Evolutionary conservation across 2,329 filamentous ascomycete genomes (phyloP), one percentile per base, ranked within the genome.

Genomic region (Colletotrichum sp.): DNA sequence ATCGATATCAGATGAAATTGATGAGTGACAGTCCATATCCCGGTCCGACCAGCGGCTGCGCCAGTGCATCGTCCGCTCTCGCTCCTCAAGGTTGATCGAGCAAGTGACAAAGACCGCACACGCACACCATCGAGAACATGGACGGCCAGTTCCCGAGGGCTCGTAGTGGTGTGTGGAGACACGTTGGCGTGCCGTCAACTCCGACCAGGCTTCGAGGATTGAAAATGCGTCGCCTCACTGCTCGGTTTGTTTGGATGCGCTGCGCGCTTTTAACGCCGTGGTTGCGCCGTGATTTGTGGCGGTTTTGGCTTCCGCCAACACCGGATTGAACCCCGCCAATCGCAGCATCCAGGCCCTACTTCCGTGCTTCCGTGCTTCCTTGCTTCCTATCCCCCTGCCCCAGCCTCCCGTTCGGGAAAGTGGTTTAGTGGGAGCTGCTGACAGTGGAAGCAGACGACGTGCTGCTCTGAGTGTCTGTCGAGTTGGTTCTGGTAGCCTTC

Each of bases 401-500:
- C 13, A 66, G 16, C 52, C 44, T 21, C 44, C 44, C 32, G 9
- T 26, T 26, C 9, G 8, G 44, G 24, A 10, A 24, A 64, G 34
- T 34, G 5, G 39, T 44, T 49, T 65, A 75, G 59, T 65, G 65
- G 49, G 55, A 70, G 34, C 79, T 81, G 77, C 72, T 78, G 77
- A 75, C 70, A 59, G 84, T 84, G 26, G 83, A 70, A 28, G 59
- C 39, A 36, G 64, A 68, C 9, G 76, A 75, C 21, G 68, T 81
- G 34, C 83, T 84, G 49, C 79, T 78, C 72, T 82, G 79, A 26
- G 84, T 86, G 77, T 83, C 84, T 72, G 81, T 79, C 30, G 85
- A 85, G 79, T 81, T 81, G 77, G 81, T 81, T 72, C 85, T 84
- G 44, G 79, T 24, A 62, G 85, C 81, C 84, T 87, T 87, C 68